Evolutionary conservation across 1,284 basidiomycete genomes (phyloP).

Genomic region (Rhodotorula mucilaginosa): DNA sequence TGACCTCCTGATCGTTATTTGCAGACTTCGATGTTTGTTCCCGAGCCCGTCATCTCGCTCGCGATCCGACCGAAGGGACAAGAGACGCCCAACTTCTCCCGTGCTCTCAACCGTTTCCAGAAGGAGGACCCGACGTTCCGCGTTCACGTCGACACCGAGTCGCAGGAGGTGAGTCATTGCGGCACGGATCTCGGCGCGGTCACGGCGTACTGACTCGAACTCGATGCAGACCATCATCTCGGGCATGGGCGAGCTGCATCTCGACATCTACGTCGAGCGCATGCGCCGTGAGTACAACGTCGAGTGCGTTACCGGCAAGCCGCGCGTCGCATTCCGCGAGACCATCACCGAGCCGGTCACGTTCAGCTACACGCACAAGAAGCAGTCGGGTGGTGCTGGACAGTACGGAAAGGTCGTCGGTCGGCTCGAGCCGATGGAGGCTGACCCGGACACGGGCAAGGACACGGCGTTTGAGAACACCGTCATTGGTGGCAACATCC

Average conservation of each 20-base stretch:
- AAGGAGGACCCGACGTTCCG: conserved; percentile 99
- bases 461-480: conserved; percentile 84
- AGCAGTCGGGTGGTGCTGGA: conserved; percentile 95
- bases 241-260: conserved; percentile 98
- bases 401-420: conserved; percentile 94
- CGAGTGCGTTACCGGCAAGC: conserved; percentile 90
- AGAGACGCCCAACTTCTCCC: conserved; percentile 93
- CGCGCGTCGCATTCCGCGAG: conserved; percentile 95
- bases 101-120: conserved; percentile 95
- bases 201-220: neutral
- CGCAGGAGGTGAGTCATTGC: conserved; percentile 68
- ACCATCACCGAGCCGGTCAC: conserved; percentile 77
- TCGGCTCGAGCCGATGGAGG: conserved; percentile 85
- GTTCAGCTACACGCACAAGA: conserved; percentile 96
- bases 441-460: conserved; percentile 73
- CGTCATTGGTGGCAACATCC: conserved; percentile 90
- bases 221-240: conserved; percentile 87
- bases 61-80: conserved; percentile 87
- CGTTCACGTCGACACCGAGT: conserved; percentile 90
- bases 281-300: conserved; percentile 98
- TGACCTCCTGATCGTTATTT: neutral
- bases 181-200: neutral
- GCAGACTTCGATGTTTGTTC: conserved; percentile 96
- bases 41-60: conserved; percentile 96
- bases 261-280: conserved; percentile 98